Evolutionary conservation across 805 yeast species (phyloP), one percentile per base, ranked within the genome.

Genomic region (Candida chilensis): DNA sequence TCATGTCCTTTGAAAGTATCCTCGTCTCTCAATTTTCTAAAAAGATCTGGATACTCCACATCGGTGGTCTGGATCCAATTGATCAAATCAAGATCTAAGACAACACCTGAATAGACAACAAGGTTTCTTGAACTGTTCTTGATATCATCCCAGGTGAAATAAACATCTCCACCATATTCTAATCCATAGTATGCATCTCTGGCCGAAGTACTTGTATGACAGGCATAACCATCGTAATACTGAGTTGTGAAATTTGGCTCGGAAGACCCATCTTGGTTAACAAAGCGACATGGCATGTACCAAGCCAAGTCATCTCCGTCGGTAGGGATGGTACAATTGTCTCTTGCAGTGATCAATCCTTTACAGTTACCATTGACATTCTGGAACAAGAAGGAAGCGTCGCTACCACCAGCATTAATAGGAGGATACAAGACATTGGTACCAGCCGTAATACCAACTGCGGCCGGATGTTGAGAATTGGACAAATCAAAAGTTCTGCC

Each of bases 281-380:
- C 60, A 19, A 82, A 37, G 42, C 78, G 76, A 62, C 98, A 92
- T 3, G 98, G 97, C 79, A 88, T 86, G 57, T 92, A 92, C 95
- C 96, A 88, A 12, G 94, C 96, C 41, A 90, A 52, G 16, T 71
- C 77, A 19, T 71, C 69, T 24, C 58, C 65, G 33, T 71, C 64
- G 37, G 61, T 55, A 1, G 96, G 96, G 35, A 88, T 88, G 0
- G 79, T 44, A 42, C 83, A 71, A 46, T 78, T 70, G 3, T 58
- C 71, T 39, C 72, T 73, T 27, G 96, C 94, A 4, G 48, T 65
- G 33, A 92, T 80, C 30, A 88, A 57, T 21, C 76, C 78, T 51
- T 74, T 78, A 60, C 98, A 90, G 50, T 88, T 77, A 14, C 94
- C 94, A 50, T 87, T 87, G 27, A 87, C 95, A 52, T 87, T 87